Base-by-base conservation (phyloP, 345 rosid species). In the Euclidium syriacum region DNA sequence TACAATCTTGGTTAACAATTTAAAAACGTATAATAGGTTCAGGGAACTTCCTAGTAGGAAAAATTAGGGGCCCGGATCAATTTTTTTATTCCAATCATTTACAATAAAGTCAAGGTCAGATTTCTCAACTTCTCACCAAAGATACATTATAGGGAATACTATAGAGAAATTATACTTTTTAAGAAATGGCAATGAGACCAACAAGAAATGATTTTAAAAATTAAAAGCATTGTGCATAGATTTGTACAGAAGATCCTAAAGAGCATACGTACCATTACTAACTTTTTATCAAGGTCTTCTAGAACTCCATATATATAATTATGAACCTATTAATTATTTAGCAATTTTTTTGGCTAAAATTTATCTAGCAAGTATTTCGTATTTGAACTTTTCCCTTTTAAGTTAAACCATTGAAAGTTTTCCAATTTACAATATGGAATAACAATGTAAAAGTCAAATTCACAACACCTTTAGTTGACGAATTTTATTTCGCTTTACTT, bases 381-480 rank as follows among this genome's bases (percentile, higher is more conserved):
- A 43, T 65, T 51, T 10, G n/a, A 14, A 27, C 4, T 29, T 22
- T 5, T n/a, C n/a, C n/a, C n/a, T n/a, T n/a, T n/a, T n/a, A n/a
- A n/a, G n/a, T n/a, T n/a, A n/a, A n/a, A n/a, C n/a, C n/a, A n/a
- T n/a, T 4, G 3, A 4, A 26, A 36, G 6, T 4, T 23, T 24
- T 10, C 50, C 47, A 63, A 46, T 14, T 33, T 60, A 46, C 17
- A 11, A 35, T 35, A 36, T 26, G 27, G 24, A 10, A 11, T 0
- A 38, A 4, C 15, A 20, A 27, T 24, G 55, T 53, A 16, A 46
- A 70, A 47, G 43, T 52, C 56, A 10, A 27, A 35, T 52, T 69
- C 68, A 69, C 62, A 69, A 26, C 62, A 61, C 50, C 56, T 55
- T 47, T 24, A 7, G 33, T 62, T 53, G 64, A 62, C 68, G n/a